Evolutionary conservation across 139 green algal species (phyloP), one percentile per base, ranked within the genome.

Genomic region (Marvania coccoides): DNA sequence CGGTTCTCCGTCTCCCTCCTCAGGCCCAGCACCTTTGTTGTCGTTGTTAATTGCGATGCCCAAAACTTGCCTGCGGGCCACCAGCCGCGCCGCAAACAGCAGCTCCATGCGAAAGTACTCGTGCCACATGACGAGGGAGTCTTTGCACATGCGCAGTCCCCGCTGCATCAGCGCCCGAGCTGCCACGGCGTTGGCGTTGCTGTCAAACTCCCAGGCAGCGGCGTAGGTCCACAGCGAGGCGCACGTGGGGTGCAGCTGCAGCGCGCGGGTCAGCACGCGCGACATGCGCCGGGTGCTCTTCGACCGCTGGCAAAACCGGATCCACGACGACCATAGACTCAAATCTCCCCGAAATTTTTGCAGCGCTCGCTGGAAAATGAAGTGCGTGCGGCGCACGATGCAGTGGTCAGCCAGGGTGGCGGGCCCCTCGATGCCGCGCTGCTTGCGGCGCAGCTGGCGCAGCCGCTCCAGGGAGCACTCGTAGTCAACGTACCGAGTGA

Each of bases 91-190:
- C 2, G 85, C 84, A 69, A 93, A 95, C n/a, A 87, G 59, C 66
- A 96, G 76, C 80, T 96, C 87, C 74, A 89, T 68, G 19, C 81
- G 65, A 58, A 94, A 87, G 74, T 96, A 97, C 71, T 96, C 87
- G 6, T 83, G 60, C 92, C 92, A 98, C 38, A 98, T 82, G 33
- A 47, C 58, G 36, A 74, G 62, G 1, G 71, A 70, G 51, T 71
- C 47, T 24, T 65, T 65, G 76, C 83, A 93, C 74, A 91, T 89
- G 48, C 91, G 78, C 55, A 96, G 72, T 14, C 90, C 90, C n/a
- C 83, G 81, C 83, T 97, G 92, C 92, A 98, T 93, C 30, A 98
- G 83, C 13, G 80, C 63, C 13, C 92, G 79, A 2, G 92, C 91
- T 7, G 88, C 84, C 19, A 40, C 60, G 8, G 84, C 79, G 70